Percentiles rank a stretch among this genome's conserved stretches.
phyloP scores from a whole-genome alignment of 2,329 filamentous ascomycete genomes.

The Corniculantispora saksenae region DNA sequence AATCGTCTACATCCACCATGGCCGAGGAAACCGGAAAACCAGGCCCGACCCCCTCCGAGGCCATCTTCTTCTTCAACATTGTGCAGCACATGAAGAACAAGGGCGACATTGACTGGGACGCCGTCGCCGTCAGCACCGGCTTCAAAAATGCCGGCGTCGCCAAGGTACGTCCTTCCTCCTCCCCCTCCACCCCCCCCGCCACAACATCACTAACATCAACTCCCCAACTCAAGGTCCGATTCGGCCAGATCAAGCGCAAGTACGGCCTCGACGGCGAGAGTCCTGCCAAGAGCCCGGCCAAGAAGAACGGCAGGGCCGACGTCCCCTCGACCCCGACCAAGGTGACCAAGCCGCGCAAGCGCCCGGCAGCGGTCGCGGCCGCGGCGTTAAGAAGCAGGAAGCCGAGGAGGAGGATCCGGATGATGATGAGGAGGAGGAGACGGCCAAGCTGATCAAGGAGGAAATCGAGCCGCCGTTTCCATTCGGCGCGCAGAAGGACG shows the following conservation, averaged over 20 bases:
- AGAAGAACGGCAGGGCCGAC: constrained; percentile 2
- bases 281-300: constrained; percentile 12
- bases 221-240: constrained; percentile 40
- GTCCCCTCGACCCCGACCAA: constrained; percentile 4
- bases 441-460: background rate
- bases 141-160: constrained; percentile 50
- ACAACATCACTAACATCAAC: background rate
- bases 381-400: constrained; percentile 24
- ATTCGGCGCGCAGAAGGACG: too few relatives aligned
- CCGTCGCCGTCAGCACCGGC: constrained; percentile 42
- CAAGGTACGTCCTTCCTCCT: constrained; percentile 37
- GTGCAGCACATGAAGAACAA: constrained; percentile 45
- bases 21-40: constrained; percentile 32
- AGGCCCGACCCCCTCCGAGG: constrained; percentile 42
- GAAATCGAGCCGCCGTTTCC: constrained; percentile 2
- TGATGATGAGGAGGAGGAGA: constrained; percentile 1
- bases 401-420: constrained; percentile 21
- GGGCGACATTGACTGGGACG: constrained; percentile 50
- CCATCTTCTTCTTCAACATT: constrained; percentile 47
- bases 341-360: constrained; percentile 23
- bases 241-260: constrained; percentile 52
- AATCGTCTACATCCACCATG: constrained; percentile 28
- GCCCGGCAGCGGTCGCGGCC: constrained; percentile 21
- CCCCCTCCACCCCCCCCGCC: background rate
- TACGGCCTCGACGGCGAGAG: constrained; percentile 38